These are phyloP conservation scores for Dissophora ornata DNA, from an alignment of 192 early-diverging fungal species.

Conservation along the genomic window DNA sequence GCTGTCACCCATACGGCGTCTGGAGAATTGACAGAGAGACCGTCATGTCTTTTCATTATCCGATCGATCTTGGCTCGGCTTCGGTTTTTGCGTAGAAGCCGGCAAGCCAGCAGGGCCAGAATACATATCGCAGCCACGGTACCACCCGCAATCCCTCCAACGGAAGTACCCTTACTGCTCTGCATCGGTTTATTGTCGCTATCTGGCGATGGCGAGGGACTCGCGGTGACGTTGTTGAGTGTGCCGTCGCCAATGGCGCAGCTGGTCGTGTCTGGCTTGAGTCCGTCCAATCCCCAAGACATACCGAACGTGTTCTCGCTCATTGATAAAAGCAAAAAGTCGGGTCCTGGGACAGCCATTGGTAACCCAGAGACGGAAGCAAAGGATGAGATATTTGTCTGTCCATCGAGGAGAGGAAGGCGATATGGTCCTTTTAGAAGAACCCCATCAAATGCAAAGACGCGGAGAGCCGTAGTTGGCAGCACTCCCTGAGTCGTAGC, in stretches of 20 bases:
- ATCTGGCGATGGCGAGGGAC: background rate
- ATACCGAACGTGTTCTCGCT: background rate
- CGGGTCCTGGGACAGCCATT: background rate
- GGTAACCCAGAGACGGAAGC: background rate
- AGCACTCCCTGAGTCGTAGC: background rate
- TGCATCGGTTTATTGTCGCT: background rate
- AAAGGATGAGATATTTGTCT: conserved; percentile 5
- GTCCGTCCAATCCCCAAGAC: background rate
- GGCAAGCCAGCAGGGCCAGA: background rate
- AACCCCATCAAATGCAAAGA: background rate
- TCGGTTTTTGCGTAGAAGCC: background rate
- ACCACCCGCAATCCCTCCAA: conserved; percentile 5
- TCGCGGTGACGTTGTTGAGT: background rate
- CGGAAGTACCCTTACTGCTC: background rate
- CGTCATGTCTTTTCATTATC: background rate
- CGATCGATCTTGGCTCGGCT: background rate
- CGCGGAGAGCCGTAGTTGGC: background rate
- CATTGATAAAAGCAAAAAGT: background rate
- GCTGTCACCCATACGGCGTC: background rate
- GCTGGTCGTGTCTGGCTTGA: background rate
- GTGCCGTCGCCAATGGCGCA: background rate
- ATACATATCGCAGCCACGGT: background rate
- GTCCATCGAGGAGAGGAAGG: background rate
- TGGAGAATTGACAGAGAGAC: background rate
- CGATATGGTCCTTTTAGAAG: background rate